phyloP scores from a whole-genome alignment of 2,329 filamentous ascomycete genomes.

The Scedosporium apiospermum region DNA sequence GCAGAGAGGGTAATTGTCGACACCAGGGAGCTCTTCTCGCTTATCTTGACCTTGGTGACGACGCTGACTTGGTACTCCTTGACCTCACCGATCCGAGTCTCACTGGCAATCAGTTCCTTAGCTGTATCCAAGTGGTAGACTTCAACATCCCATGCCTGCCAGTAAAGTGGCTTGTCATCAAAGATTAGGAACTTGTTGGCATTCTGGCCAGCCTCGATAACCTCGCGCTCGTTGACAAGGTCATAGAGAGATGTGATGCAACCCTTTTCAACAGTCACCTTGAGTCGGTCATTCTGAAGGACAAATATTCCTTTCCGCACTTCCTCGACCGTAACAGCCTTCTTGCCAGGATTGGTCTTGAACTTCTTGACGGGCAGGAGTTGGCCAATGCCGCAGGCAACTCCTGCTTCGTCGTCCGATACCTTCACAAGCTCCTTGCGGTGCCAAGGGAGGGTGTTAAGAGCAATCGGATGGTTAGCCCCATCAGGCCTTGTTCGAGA shows the following conservation, averaged over 20 bases:
- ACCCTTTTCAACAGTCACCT: constrained; percentile 63
- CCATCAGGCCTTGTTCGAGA: constrained; percentile 29
- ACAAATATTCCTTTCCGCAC: constrained; percentile 57
- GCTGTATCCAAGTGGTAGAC: constrained; percentile 88
- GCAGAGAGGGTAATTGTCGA: constrained; percentile 76
- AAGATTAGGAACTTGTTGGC: constrained; percentile 91
- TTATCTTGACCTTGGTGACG: constrained; percentile 77
- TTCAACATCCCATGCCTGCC: constrained; percentile 97
- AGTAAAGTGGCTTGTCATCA: constrained; percentile 94
- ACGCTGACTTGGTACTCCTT: constrained; percentile 72
- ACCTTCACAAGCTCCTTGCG: constrained; percentile 65
- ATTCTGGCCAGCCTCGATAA: constrained; percentile 64
- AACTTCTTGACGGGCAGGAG: constrained; percentile 41
- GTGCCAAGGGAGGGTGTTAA: constrained; percentile 85
- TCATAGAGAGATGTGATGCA: constrained; percentile 81
- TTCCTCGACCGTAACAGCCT: constrained; percentile 43
- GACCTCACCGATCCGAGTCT: constrained; percentile 62
- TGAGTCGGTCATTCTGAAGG: constrained; percentile 68
- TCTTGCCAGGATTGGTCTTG: constrained; percentile 31
- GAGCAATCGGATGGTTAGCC: constrained; percentile 44
- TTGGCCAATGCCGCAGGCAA: constrained; percentile 48
- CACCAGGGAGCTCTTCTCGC: constrained; percentile 74
- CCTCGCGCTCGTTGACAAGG: constrained; percentile 59
- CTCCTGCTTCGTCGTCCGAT: constrained; percentile 39
- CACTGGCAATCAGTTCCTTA: constrained; percentile 59